These are phyloP conservation scores for Allantophomopsis cytisporea DNA, from an alignment of 2,329 filamentous ascomycete species.

Conservation along the genomic window DNA sequence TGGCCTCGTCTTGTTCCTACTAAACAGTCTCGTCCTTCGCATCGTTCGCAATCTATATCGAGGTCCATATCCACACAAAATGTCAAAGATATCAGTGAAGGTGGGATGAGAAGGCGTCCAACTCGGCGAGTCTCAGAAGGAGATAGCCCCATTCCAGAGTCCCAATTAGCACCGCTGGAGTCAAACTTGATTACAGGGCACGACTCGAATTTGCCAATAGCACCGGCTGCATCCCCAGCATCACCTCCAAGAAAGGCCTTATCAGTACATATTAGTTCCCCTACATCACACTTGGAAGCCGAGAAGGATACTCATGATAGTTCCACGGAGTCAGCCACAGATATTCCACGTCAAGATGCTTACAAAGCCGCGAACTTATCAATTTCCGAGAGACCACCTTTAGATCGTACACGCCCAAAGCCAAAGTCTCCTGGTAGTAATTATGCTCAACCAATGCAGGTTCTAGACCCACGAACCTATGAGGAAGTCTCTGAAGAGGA, in stretches of 20 bases:
- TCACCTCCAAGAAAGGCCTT: too few species aligned
- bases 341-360: constrained; percentile 3
- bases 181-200: background rate
- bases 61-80: background rate
- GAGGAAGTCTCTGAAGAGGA: too few species aligned
- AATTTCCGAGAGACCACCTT: too few species aligned
- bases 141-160: background rate
- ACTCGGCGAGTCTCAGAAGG: background rate
- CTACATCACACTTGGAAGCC: too few species aligned
- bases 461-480: too few species aligned
- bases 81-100: background rate
- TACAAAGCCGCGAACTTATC: constrained; percentile 4
- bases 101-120: background rate
- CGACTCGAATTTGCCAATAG: too few species aligned
- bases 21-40: background rate
- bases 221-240: too few species aligned
- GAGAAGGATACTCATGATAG: background rate
- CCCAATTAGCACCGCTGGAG: background rate
- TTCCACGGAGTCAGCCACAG: constrained; percentile 1
- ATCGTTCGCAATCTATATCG: background rate
- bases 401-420: too few species aligned
- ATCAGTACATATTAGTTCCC: too few species aligned
- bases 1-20: constrained; percentile 5
- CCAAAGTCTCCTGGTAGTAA: too few species aligned
- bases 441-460: too few species aligned